phyloP scores from a whole-genome alignment of 148 eudicot genomes.

The Amaranthus palmeri region DNA sequence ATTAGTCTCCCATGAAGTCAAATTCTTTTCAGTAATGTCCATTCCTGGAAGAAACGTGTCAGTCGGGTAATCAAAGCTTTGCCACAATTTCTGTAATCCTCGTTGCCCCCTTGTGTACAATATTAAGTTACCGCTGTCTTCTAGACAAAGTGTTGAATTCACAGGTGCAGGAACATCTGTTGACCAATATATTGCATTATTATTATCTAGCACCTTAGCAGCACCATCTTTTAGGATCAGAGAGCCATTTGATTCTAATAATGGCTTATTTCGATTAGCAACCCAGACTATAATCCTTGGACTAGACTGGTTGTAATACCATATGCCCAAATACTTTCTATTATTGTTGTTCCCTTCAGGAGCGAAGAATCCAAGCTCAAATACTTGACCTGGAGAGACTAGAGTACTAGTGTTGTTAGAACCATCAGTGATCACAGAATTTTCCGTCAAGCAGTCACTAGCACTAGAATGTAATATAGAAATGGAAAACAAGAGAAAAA shows the following conservation, averaged over 20 bases:
- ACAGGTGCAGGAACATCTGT: not conserved
- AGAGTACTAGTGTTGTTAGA: slow-evolving; percentile 1
- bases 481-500: not conserved
- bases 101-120: slow-evolving; percentile 3
- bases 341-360: slow-evolving; percentile 3
- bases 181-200: slow-evolving; percentile 1
- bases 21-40: slow-evolving; percentile 4
- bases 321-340: slow-evolving; percentile 31
- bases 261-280: slow-evolving; percentile 34
- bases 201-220: slow-evolving; percentile 7
- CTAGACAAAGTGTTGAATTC: slow-evolving; percentile 7
- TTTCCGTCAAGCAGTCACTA: not conserved
- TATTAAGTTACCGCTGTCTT: slow-evolving; percentile 29
- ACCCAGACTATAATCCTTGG: slow-evolving; percentile 36
- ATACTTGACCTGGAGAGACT: slow-evolving; percentile 22
- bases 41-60: slow-evolving; percentile 36
- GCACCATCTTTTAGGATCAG: slow-evolving; percentile 24
- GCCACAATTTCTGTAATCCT: slow-evolving; percentile 8
- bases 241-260: slow-evolving; percentile 1
- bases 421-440: not conserved
- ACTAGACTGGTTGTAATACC: slow-evolving; percentile 22
- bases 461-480: not conserved
- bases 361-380: slow-evolving; percentile 35
- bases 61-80: slow-evolving; percentile 30
- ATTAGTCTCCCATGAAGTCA: slow-evolving; percentile 26